Conservation (phyloP, 805 yeast genomes). For the Jamesozyma gamospora region DNA sequence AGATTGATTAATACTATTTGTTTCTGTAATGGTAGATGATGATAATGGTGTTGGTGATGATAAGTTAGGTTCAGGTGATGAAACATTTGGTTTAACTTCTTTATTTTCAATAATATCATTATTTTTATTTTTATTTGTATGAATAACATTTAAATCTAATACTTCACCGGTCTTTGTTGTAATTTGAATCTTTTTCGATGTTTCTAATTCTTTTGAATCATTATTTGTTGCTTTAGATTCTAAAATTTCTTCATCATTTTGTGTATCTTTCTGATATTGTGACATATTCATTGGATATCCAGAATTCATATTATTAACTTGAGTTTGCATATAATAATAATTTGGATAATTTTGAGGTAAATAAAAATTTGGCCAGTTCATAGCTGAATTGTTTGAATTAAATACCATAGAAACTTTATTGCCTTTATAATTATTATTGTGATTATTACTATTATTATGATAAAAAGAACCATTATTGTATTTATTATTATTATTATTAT, state of each 20-base stretch:
- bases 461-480: conserved; percentile 1
- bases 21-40: neutral
- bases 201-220: neutral
- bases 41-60: too few relatives aligned
- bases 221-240: neutral
- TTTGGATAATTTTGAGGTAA: conserved; percentile 14
- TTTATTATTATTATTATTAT: conserved; percentile 1
- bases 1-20: neutral
- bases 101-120: neutral
- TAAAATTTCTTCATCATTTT: neutral
- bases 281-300: conserved; percentile 1
- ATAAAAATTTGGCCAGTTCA: conserved; percentile 23
- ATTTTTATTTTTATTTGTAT: conserved; percentile 2
- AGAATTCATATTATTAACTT: conserved; percentile 8
- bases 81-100: too few relatives aligned
- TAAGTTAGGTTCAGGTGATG: too few relatives aligned
- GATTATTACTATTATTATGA: conserved; percentile 1
- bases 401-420: neutral
- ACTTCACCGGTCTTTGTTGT: conserved; percentile 28
- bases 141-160: conserved; percentile 21
- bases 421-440: neutral
- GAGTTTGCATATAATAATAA: conserved; percentile 16
- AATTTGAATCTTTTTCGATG: conserved; percentile 22
- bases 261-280: neutral
- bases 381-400: conserved; percentile 2